Evolutionary conservation across 345 rosid species (phyloP), one percentile per base, ranked within the genome.

Genomic region (Brassica rapa): DNA sequence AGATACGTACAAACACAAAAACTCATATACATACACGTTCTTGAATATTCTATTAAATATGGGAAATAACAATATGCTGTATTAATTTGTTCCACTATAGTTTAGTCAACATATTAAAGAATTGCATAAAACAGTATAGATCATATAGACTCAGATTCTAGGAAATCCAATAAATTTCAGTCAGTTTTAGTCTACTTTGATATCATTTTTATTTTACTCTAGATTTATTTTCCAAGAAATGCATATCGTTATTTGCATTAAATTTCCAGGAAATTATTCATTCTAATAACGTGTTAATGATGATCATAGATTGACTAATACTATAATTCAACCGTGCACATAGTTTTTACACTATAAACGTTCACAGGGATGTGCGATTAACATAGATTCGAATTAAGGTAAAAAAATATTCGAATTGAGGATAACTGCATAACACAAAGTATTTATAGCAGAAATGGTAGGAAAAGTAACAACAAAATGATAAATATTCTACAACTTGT

Each of bases 1-100:
- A 73, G 21, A 62, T 51, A 69, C 41, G 25, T 72, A 72, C 77
- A 78, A 77, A 65, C 4, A 23, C 56, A 63, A 4, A 49, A n/a
- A 51, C 66, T 27, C 12, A 43, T 29, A 16, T 41, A 10, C 10
- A 75, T 67, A 70, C 66, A 30, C 41, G 8, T 30, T 32, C 67
- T 15, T 6, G 9, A 7, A 6, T 55, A 7, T 15, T 0, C 21
- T 19, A 62, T 30, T 30, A 29, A 29, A 12, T 24, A 12, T 12
- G 19, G 32, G 19, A 33, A 62, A 62, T 14, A n/a, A 30, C 12
- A n/a, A 62, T 32, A 39, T 61, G 15, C 8, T 61, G 35, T 61
- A 61, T 27, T 19, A 19, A 19, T 19, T 61, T 61, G 41, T 16
- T 35, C 29, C 51, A 65, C 8, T 65, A 33, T 16, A 64, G 14